Evolutionary conservation across 2,329 filamentous ascomycete species (phyloP), one percentile per base, ranked within the genome.

Genomic region (Parafenestella ontariensis): DNA sequence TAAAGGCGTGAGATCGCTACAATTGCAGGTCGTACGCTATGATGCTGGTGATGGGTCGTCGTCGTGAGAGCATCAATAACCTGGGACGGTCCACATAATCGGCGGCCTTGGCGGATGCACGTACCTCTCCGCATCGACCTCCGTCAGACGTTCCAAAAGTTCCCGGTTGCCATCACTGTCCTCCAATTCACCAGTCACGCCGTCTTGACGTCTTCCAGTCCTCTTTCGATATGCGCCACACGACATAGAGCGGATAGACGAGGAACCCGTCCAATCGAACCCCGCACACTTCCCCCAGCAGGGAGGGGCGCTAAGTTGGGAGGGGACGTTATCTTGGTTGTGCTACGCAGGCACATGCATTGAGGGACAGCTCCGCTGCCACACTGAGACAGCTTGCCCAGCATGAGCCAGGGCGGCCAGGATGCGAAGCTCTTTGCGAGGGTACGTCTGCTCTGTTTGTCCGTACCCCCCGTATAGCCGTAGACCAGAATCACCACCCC

Each of bases 341-440:
- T 63, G 58, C 52, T 46, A 64, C 68, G 66, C 66, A 64, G 63
- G 64, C 66, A 64, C 68, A 73, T 73, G 70, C 70, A 69, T 63
- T 64, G 58, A 52, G 52, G 46, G 53, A 53, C 56, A 49, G 58
- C 64, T 29, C 55, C 57, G 46, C 58, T 54, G 45, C 49, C 48
- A 61, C 50, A 56, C 52, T n/a, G 48, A 55, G 58, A 62, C 58
- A 66, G 61, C 55, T 58, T 69, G 66, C 64, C 68, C 71, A 80
- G 65, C 66, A 88, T 88, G 85, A 86, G 82, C 76, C 81, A 84
- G 60, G 78, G 87, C 78, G 91, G 91, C 81, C 92, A 95, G 79
- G 95, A 98, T 87, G 96, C 95, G 81, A 98, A 97, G 87, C 89
- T 99, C 81, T 99, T 99, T 83, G 94, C 95, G 78, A 88, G 95